These are phyloP conservation scores for Aspergillus awamori DNA, from an alignment of 2,329 filamentous ascomycete species.

Conservation along the genomic window DNA sequence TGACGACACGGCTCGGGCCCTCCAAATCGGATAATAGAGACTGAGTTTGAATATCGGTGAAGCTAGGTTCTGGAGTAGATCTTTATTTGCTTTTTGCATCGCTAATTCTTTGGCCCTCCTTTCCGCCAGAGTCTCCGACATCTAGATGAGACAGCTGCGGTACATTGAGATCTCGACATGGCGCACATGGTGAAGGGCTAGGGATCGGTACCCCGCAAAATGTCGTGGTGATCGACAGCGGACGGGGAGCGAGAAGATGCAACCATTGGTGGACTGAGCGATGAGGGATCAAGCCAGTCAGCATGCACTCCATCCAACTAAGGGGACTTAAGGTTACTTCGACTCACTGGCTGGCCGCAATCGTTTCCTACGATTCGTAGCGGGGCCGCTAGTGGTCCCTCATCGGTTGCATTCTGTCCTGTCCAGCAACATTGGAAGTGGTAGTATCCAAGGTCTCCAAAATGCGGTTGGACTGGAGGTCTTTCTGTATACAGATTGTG, in stretches of 20 bases:
- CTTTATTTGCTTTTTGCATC: background rate
- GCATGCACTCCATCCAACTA: background rate
- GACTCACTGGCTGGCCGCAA: background rate
- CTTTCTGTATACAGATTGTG: background rate
- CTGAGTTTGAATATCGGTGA: background rate
- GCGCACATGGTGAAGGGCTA: background rate
- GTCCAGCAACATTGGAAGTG: background rate
- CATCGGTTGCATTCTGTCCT: no score
- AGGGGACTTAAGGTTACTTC: constrained; percentile 1
- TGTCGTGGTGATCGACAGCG: background rate
- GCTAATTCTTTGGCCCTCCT: background rate
- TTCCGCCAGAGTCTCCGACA: background rate
- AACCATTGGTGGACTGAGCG: background rate
- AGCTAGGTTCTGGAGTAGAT: background rate
- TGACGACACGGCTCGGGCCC: background rate
- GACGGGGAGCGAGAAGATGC: background rate
- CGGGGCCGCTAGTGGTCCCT: no score
- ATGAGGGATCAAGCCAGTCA: background rate
- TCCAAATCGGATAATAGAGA: background rate
- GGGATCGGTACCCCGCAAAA: constrained; percentile 2
- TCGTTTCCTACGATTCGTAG: background rate
- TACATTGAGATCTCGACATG: background rate
- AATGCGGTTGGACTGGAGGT: no score
- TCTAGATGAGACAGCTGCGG: background rate
- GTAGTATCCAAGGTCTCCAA: background rate